These are phyloP conservation scores for Russula dissimulans DNA, from an alignment of 768 basidiomycete genomes.

Conservation along the genomic window DNA sequence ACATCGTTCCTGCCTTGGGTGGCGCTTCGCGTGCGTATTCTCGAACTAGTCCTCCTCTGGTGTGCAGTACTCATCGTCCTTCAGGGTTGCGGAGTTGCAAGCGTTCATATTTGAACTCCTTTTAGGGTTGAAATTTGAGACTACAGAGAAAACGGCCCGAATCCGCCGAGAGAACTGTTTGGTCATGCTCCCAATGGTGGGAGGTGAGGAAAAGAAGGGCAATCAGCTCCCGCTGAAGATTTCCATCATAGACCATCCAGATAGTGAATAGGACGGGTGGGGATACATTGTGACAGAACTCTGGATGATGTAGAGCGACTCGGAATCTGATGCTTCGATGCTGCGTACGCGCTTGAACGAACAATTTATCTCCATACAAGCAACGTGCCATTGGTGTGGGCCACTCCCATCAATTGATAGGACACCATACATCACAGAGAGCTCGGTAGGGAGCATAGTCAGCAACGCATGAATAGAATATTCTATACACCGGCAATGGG, in stretches of 20 bases:
- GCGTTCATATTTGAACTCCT: constrained; percentile 50
- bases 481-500: too few species aligned
- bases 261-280: not conserved
- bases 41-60: not conserved
- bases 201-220: constrained; percentile 8
- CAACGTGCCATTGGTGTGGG: too few species aligned
- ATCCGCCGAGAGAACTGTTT: constrained; percentile 24
- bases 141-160: constrained; percentile 24
- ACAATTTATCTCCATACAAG: too few species aligned
- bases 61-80: not conserved
- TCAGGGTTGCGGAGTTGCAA: constrained; percentile 40
- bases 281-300: not conserved
- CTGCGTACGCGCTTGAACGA: too few species aligned
- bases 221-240: constrained; percentile 14
- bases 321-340: too few species aligned
- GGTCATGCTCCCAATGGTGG: constrained; percentile 11
- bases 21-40: constrained; percentile 10
- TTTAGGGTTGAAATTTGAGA: constrained; percentile 42
- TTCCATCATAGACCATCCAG: constrained; percentile 4
- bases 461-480: too few species aligned
- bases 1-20: constrained; percentile 13
- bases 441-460: too few species aligned
- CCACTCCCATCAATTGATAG: too few species aligned
- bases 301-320: too few species aligned
- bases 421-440: too few species aligned